Base-by-base conservation (phyloP, 1,284 basidiomycete species). In the Malassezia furfur region DNA sequence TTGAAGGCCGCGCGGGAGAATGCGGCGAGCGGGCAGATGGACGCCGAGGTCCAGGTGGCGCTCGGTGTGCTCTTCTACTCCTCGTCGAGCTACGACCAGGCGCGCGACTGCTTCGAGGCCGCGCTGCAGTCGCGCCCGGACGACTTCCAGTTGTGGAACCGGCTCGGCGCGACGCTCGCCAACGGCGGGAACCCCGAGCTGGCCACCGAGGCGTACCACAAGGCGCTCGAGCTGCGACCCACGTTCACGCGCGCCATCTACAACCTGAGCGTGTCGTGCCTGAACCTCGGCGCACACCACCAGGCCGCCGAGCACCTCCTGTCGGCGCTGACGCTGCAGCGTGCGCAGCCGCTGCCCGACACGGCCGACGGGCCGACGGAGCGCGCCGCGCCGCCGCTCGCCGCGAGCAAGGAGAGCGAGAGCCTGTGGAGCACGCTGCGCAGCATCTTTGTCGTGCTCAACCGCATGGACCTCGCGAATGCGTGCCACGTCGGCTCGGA, bases 251-350 rank as follows among this genome's bases (percentile, higher is more conserved):
- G 94, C 11, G 94, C 93, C 6, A 91, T 96, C 35, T 96, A 94
- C 75, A 99, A 98, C 71, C 86, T 98, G 34, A 91, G 90, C 35
- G 91, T 96, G 22, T 90, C 91, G 19, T 96, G 91, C 73, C 76
- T 98, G 60, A 98, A 98, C 73, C 91, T 98, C 47, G 91, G 91
- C 17, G 90, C 91, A 7, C 83, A 90, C 75, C 86, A 88, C 68
- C 93, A 99, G 78, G 93, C 94, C 0, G 89, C 89, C 2, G 94
- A 99, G 68, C 94, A 99, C 76, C 86, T 98, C 75, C 79, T 99
- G 51, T 86, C 88, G 55, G 94, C 90, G 0, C 78, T 99, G n/a
- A 83, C 83, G 1, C 79, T 96, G 66, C 93, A 83, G 85, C 76
- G 78, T 50, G 70, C 75, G 31, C 69, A 61, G 73, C 72, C 54